A percentile compares a stretch with the other conserved stretches of the same genome.
Conservation (phyloP, 805 yeast genomes). For the Candida wancherniae region DNA sequence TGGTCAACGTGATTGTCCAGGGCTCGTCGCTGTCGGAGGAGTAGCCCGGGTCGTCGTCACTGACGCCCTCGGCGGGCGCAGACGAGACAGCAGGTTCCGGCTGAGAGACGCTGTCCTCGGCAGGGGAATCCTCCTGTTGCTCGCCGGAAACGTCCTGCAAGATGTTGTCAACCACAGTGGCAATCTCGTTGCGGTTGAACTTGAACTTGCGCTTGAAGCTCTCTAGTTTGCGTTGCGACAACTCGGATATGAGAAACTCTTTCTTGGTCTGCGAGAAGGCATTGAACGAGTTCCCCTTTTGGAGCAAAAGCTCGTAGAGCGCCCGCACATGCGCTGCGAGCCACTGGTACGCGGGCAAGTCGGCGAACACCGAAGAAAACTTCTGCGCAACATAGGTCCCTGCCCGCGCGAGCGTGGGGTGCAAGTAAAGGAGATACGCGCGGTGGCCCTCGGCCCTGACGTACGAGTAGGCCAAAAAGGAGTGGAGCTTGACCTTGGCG, state of each 20-base stretch:
- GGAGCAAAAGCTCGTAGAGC: constrained; percentile 5
- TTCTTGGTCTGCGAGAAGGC: constrained; percentile 11
- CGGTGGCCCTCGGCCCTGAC: neutral
- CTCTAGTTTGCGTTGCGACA: constrained; percentile 5
- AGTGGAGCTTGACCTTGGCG: constrained; percentile 1
- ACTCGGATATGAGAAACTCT: constrained; percentile 13
- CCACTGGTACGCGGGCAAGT: neutral
- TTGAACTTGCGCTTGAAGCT: constrained; percentile 1
- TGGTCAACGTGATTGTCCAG: constrained; percentile 8
- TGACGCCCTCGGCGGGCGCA: neutral
- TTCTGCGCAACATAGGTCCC: no score
- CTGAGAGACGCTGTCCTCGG: no score
- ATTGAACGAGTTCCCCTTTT: constrained; percentile 6
- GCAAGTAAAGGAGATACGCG: constrained; percentile 1
- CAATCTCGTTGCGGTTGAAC: constrained; percentile 3
- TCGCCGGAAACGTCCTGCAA: constrained; percentile 8
- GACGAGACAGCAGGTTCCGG: neutral
- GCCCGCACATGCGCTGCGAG: constrained; percentile 1
- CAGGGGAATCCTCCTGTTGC: no score
- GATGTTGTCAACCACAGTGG: constrained; percentile 6
- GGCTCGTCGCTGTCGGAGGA: no score
- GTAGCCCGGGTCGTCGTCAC: neutral
- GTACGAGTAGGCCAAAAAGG: constrained; percentile 3
- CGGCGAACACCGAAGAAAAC: neutral
- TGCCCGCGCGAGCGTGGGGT: constrained; percentile 1